Conservation (phyloP, 495 filamentous ascomycete species). For the Daldinia bambusicola region DNA sequence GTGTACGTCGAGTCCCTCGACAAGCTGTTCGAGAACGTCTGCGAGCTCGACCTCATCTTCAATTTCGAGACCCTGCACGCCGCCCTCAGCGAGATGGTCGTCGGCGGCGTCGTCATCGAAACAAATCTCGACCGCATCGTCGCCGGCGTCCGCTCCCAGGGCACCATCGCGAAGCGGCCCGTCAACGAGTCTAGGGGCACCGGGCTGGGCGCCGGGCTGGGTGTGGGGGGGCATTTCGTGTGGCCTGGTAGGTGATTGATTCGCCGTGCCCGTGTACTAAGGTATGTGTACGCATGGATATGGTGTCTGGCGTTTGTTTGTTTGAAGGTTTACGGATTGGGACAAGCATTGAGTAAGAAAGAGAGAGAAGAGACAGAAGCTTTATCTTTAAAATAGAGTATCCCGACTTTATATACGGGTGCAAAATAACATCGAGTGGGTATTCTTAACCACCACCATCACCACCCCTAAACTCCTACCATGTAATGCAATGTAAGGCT, state of each 20-base stretch:
- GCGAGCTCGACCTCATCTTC: conserved; percentile 97
- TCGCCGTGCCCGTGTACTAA: no score
- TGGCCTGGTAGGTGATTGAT: conserved; percentile 63
- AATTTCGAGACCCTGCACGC: conserved; percentile 98
- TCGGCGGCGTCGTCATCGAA: conserved; percentile 95
- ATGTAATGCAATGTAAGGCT: conserved; percentile 32
- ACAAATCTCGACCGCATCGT: conserved; percentile 90
- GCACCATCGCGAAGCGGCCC: conserved; percentile 76
- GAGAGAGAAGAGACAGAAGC: neutral
- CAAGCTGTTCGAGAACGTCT: conserved; percentile 96
- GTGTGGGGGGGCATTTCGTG: conserved; percentile 67
- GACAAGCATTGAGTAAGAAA: conserved; percentile 19
- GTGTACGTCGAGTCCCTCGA: conserved; percentile 97
- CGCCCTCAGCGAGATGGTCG: conserved; percentile 90
- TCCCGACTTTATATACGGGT: conserved; percentile 14
- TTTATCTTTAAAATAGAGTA: conserved; percentile 24
- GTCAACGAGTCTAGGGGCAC: conserved; percentile 62
- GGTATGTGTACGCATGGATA: neutral
- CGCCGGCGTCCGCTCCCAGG: conserved; percentile 81
- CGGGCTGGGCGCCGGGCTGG: conserved; percentile 56
- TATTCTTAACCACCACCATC: conserved; percentile 19
- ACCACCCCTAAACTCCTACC: conserved; percentile 25
- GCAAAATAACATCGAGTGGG: conserved; percentile 29
- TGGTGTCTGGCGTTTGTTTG: conserved; percentile 32
- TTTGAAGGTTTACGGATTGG: conserved; percentile 23